Conservation (phyloP, 2,329 filamentous ascomycete genomes). For the Epicoccum nigrum region DNA sequence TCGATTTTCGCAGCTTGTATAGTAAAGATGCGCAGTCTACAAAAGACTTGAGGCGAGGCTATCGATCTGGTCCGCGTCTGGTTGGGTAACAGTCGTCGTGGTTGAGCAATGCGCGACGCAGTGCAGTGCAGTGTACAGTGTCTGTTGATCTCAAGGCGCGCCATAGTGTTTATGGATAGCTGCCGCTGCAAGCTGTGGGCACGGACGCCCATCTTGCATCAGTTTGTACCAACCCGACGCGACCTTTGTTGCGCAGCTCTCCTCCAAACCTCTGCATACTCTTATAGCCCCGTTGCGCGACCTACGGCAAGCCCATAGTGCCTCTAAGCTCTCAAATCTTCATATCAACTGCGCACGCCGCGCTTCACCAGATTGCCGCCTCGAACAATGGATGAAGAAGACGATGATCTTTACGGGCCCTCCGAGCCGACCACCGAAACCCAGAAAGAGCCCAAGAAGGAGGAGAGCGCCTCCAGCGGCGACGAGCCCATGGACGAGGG, state of each 20-base stretch:
- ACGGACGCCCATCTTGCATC: conserved; percentile 25
- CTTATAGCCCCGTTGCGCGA: not conserved
- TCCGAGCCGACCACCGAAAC: conserved; percentile 34
- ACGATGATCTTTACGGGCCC: conserved; percentile 58
- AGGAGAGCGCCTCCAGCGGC: conserved; percentile 43
- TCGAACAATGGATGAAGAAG: conserved; percentile 57
- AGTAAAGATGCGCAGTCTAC: no score
- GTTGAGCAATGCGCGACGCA: not conserved
- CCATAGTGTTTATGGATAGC: conserved; percentile 14
- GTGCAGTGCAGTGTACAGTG: not conserved
- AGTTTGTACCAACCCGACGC: not conserved
- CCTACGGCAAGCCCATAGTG: not conserved
- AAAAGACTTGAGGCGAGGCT: not conserved
- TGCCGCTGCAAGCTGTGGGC: conserved; percentile 12
- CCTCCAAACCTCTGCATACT: not conserved
- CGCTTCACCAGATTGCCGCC: not conserved
- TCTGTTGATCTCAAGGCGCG: conserved; percentile 1
- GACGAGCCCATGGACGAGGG: conserved; percentile 55
- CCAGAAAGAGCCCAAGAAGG: conserved; percentile 33
- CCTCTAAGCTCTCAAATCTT: not conserved
- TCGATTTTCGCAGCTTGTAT: not conserved
- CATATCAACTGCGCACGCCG: not conserved
- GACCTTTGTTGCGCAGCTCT: not conserved
- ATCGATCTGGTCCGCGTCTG: not conserved
- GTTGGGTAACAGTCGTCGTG: not conserved